Conservation (phyloP, 306 rosid genomes). For the Leucaena leucocephala region DNA sequence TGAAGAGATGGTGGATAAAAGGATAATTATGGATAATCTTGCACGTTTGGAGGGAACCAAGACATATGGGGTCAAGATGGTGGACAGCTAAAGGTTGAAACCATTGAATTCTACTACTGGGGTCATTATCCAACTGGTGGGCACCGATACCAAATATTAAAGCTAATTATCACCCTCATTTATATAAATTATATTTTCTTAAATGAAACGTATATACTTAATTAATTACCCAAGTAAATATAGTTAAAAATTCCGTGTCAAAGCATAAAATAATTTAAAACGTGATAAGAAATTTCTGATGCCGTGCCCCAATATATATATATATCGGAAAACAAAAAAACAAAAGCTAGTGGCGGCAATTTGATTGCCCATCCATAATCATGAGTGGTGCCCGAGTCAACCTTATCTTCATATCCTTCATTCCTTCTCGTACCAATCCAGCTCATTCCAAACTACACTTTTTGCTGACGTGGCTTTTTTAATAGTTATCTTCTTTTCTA, state of each 20-base stretch:
- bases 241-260: background rate
- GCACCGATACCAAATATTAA: constrained; percentile 20
- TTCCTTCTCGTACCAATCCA: constrained; percentile 24
- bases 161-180: background rate
- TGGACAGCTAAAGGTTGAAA: background rate
- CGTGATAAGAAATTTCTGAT: background rate
- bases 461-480: background rate
- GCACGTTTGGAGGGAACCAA: constrained; percentile 8
- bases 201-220: background rate
- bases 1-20: background rate
- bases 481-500: background rate
- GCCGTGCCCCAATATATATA: background rate
- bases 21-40: constrained; percentile 10
- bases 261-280: background rate
- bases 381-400: constrained; percentile 54
- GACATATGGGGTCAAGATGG: constrained; percentile 5
- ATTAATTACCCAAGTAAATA: background rate
- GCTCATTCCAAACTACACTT: background rate
- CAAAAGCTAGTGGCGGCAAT: constrained; percentile 45
- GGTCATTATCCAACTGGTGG: constrained; percentile 25
- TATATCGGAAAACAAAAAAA: background rate
- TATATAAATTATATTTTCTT: background rate
- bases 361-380: constrained; percentile 44
- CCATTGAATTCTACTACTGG: constrained; percentile 19
- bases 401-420: constrained; percentile 42